A percentile compares a stretch with the other conserved stretches of the same genome.
Evolutionary conservation across 2,329 filamentous ascomycete genomes (phyloP).

Genomic region (Colletotrichum musicola): DNA sequence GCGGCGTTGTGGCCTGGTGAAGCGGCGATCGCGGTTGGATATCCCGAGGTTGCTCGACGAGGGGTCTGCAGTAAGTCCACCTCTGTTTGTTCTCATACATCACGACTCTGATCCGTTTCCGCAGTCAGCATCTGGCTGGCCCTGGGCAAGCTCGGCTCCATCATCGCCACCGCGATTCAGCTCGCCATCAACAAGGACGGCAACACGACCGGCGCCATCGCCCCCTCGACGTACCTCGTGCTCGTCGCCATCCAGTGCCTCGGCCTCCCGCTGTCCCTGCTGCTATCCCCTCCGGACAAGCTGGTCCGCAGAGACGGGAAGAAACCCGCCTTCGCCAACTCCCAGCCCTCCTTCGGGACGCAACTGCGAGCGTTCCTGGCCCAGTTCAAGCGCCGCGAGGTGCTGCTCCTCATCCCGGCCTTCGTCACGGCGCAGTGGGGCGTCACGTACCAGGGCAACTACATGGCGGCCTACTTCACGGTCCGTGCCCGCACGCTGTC

Average conservation of each 20-base stretch:
- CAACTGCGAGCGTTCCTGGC: slow-evolving; percentile 24
- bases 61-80: slow-evolving; percentile 51
- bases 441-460: slow-evolving; percentile 40
- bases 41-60: slow-evolving; percentile 55
- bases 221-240: slow-evolving; percentile 55
- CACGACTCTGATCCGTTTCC: neutral
- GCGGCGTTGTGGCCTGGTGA: slow-evolving; percentile 52
- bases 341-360: slow-evolving; percentile 48
- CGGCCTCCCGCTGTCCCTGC: slow-evolving; percentile 57
- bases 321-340: slow-evolving; percentile 40
- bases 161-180: slow-evolving; percentile 64
- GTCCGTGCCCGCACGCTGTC: slow-evolving; percentile 37
- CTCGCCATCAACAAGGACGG: slow-evolving; percentile 61
- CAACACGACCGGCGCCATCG: slow-evolving; percentile 56
- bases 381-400: slow-evolving; percentile 26
- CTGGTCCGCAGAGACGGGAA: slow-evolving; percentile 54
- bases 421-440: slow-evolving; percentile 41
- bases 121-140: slow-evolving; percentile 62
- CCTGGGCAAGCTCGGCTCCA: slow-evolving; percentile 63
- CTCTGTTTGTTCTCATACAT: neutral
- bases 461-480: slow-evolving; percentile 39
- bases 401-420: slow-evolving; percentile 37
- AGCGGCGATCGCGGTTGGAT: slow-evolving; percentile 48
- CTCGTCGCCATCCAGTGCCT: slow-evolving; percentile 60
- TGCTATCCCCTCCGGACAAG: slow-evolving; percentile 59